Evolutionary conservation across 768 basidiomycete genomes (phyloP), one percentile per base, ranked within the genome.

Genomic region (Tylopilus balloui): DNA sequence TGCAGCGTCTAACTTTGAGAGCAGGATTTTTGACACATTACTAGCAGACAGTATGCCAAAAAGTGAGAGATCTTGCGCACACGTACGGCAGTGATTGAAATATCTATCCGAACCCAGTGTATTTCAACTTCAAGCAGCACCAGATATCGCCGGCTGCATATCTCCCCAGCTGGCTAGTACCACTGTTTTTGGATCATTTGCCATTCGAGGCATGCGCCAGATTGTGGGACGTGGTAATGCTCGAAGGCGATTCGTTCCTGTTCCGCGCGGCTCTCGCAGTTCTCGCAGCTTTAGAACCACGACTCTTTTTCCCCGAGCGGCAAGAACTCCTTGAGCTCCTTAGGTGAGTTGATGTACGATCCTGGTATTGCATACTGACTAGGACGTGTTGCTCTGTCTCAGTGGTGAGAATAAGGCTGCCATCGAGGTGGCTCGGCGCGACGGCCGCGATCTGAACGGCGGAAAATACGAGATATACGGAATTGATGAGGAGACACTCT

Each of bases 1-100:
- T 32, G n/a, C 28, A 13, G 42, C 19, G 25, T 45, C 59, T 66
- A 14, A 68, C 48, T 34, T 13, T 21, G 21, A 27, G 20, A 19
- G 24, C 58, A 92, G 90, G 59, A 92, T 94, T 61, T 95, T 95
- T 55, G 92, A 94, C 63, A 94, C 92, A 1, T 66, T 94, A 20
- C 75, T 94, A 25, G 92, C 92, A 15, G 92, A 95, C 65, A 83
- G 84, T 24, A 92, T 95, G 91, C 92, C 92, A 1, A 92, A 92
- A 69, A 84, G 91, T 94, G 60, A 62, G 81, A 56, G 28, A 21
- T 19, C 29, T 42, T 49, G 32, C 17, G 3, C 23, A 24, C 14
- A 14, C 6, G 13, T 19, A 19, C n/a, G 41, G 17, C 17, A 7
- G n/a, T 15, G 15, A 32, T 23, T 38, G 32, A 53, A 21, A 19